These are phyloP conservation scores for Ogataea paraovalis DNA, from an alignment of 805 yeast genomes.

Conservation along the genomic window DNA sequence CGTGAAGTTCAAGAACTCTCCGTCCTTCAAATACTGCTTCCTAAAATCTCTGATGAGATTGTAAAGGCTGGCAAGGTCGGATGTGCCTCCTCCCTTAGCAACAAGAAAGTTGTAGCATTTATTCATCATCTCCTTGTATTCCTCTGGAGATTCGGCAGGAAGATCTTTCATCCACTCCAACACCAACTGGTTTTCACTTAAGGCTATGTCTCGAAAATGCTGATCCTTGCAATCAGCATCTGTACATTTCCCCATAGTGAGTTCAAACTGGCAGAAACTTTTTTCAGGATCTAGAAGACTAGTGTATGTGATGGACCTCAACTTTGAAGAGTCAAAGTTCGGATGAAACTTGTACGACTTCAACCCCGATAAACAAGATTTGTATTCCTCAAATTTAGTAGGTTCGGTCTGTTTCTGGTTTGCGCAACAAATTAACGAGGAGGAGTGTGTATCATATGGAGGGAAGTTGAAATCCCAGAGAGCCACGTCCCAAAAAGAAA, in stretches of 20 bases:
- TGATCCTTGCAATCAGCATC: conserved; percentile 11
- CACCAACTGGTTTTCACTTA: conserved; percentile 10
- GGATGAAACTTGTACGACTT: conserved; percentile 18
- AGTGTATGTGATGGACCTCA: conserved; percentile 16
- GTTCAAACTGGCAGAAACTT: conserved; percentile 15
- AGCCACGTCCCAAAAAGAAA: not conserved
- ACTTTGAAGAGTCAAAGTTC: conserved; percentile 11
- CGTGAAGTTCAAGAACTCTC: conserved; percentile 5
- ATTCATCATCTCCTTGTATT: conserved; percentile 8
- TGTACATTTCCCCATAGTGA: conserved; percentile 11
- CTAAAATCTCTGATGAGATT: conserved; percentile 8
- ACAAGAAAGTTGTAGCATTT: conserved; percentile 4
- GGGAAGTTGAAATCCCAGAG: not conserved
- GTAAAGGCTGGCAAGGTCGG: conserved; percentile 7
- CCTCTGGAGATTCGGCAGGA: conserved; percentile 7
- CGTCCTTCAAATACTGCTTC: not conserved
- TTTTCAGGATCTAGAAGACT: conserved; percentile 13
- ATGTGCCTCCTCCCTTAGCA: conserved; percentile 2
- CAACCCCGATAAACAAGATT: conserved; percentile 10
- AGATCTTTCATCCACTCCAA: conserved; percentile 11
- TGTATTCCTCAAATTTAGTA: conserved; percentile 11
- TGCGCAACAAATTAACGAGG: not conserved
- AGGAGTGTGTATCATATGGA: not conserved
- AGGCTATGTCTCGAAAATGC: conserved; percentile 10
- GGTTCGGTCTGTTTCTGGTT: conserved; percentile 7